These are phyloP conservation scores for Suillus ampliporus DNA, from an alignment of 768 basidiomycete genomes.

Conservation along the genomic window DNA sequence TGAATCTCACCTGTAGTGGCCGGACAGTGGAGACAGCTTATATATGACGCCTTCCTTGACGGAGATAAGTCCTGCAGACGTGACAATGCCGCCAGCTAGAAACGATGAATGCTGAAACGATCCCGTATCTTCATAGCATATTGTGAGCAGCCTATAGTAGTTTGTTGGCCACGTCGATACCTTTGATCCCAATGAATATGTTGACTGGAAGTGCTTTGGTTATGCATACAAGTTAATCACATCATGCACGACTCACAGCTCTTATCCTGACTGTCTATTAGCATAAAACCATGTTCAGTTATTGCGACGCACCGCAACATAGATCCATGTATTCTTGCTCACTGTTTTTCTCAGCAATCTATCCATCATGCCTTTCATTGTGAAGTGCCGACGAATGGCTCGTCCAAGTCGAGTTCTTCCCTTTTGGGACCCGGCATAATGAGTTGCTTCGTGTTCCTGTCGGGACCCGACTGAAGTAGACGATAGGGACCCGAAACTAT, in stretches of 20 bases:
- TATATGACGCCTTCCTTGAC: constrained; percentile 66
- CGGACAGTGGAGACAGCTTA: constrained; percentile 66
- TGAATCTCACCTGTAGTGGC: constrained; percentile 59
- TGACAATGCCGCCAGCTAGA: constrained; percentile 60
- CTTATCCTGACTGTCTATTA: constrained; percentile 47
- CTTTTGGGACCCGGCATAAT: constrained; percentile 44
- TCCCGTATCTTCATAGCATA: constrained; percentile 48
- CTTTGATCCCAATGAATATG: constrained; percentile 72
- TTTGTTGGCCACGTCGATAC: constrained; percentile 24
- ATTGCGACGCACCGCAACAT: constrained; percentile 54
- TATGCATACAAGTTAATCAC: neutral
- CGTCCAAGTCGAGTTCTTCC: constrained; percentile 45
- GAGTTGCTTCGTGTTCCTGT: constrained; percentile 43
- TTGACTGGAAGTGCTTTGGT: constrained; percentile 46
- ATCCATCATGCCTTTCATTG: constrained; percentile 55
- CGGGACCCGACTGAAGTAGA: constrained; percentile 19
- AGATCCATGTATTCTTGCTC: constrained; percentile 70
- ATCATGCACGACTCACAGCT: constrained; percentile 45
- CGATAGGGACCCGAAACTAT: constrained; percentile 25
- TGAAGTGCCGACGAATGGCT: constrained; percentile 51
- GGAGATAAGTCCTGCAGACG: constrained; percentile 68
- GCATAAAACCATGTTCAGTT: constrained; percentile 2
- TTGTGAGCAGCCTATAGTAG: neutral
- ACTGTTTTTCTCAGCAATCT: constrained; percentile 63
- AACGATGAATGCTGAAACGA: constrained; percentile 73